phyloP scores from a whole-genome alignment of 108 stramenopile species.

The Cyclotella atomus region DNA sequence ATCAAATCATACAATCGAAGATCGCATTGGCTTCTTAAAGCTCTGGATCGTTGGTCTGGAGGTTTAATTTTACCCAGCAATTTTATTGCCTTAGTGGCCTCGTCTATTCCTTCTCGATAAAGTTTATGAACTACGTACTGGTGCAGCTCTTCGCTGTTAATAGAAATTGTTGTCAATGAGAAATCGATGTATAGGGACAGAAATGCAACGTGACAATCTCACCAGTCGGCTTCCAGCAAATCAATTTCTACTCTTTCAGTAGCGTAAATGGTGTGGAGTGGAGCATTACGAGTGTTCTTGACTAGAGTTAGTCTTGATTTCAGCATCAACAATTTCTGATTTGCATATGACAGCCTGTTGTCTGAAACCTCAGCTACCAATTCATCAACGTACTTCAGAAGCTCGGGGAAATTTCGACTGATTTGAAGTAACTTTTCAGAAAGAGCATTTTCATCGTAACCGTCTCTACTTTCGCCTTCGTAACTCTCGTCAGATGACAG shows the following conservation, averaged over 20 bases:
- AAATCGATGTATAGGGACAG: not conserved
- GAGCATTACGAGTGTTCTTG: not conserved
- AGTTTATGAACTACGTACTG: conserved; percentile 11
- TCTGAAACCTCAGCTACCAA: conserved; percentile 17
- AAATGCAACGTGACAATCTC: not conserved
- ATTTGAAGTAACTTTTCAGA: too few species aligned
- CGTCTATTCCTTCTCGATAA: conserved; percentile 20
- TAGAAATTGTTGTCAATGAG: not conserved
- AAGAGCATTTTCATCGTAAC: not conserved
- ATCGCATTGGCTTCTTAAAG: not conserved
- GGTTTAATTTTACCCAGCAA: conserved; percentile 8
- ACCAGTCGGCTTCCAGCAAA: conserved; percentile 9
- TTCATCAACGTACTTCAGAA: conserved; percentile 4
- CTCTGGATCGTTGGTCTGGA: not conserved
- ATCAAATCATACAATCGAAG: not conserved
- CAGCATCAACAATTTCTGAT: not conserved
- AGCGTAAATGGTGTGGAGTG: not conserved
- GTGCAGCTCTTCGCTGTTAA: conserved; percentile 16
- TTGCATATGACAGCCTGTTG: not conserved
- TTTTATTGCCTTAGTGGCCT: conserved; percentile 8
- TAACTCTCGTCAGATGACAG: not conserved
- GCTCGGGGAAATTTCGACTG: too few species aligned
- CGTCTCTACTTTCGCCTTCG: not conserved
- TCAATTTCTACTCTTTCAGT: not conserved
- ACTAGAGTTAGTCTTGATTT: conserved; percentile 10